Evolutionary conservation across 2,329 filamentous ascomycete genomes (phyloP), one percentile per base, ranked within the genome.

Genomic region (Nothomitra cinnamomea): DNA sequence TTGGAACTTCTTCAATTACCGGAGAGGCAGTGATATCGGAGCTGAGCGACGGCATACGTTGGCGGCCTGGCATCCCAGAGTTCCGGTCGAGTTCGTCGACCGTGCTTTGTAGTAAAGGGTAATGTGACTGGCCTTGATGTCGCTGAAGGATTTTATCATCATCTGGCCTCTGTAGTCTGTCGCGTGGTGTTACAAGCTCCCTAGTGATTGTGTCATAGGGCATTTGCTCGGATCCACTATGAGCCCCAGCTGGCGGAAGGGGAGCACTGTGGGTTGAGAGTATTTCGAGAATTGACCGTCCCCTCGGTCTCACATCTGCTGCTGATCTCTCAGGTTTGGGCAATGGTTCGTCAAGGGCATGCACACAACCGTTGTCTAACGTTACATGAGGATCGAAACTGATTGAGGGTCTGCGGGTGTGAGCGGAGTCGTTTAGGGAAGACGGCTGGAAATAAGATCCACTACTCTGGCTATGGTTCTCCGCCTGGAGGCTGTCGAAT

Each of bases 341-440:
- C n/a, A 55, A 21, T 19, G 53, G 53, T 22, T 53, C 13, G 2
- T 55, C 53, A 10, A 55, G 49, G 17, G 15, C 35, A 13, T 54
- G 28, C 17, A 57, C 55, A 24, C 56, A 56, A 24, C 60, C 60
- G 7, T 56, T 57, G 54, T 60, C 59, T 15, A 60, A 49, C 40
- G 56, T 59, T 25, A 62, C 60, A 35, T 58, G 56, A 21, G 60
- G 59, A 50, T 60, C 58, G 40, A 62, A 62, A 22, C 58, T 58
- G 49, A 62, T 60, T 38, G 60, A 61, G 24, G 55, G 56, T 45
- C 60, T 60, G 52, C 58, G 60, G 25, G 10, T 21, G 7, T 53
- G 19, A 21, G 15, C n/a, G 51, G 36, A 6, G 17, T 40, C 24
- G 8, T 13, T 22, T 19, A 19, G 17, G 12, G 40, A 17, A 13